These are phyloP conservation scores for Salix viminalis DNA, from an alignment of 345 rosid species.

Conservation along the genomic window DNA sequence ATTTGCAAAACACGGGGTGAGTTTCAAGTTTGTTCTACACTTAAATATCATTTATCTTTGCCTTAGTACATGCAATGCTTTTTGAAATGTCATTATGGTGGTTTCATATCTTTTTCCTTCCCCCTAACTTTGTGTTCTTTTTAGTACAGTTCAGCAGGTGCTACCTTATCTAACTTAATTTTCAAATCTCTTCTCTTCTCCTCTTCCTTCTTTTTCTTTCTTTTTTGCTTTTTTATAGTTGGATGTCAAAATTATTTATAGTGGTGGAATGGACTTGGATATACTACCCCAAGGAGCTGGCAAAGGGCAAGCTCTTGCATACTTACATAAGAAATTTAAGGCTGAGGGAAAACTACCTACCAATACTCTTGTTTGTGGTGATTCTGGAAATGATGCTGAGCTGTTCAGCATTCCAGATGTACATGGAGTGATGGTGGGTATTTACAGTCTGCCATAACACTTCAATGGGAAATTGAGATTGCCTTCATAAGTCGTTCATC, in stretches of 20 bases:
- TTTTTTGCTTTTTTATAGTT: conserved; percentile 37
- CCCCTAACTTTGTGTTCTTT: not conserved
- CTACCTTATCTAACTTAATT: not conserved
- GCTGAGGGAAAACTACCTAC: conserved; percentile 61
- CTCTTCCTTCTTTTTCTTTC: not conserved
- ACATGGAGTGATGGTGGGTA: conserved; percentile 83
- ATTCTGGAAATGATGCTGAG: conserved; percentile 98
- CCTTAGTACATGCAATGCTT: not conserved
- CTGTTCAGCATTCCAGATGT: conserved; percentile 87
- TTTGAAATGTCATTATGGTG: not conserved
- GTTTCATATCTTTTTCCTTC: not conserved
- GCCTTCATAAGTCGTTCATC: not conserved
- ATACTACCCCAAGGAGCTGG: conserved; percentile 95
- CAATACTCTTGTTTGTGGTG: conserved; percentile 95
- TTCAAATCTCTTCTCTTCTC: not conserved
- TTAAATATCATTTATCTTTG: not conserved
- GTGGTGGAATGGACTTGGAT: conserved; percentile 95
- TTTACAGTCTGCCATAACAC: not conserved
- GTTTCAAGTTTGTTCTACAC: not conserved
- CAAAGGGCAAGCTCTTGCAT: conserved; percentile 96
- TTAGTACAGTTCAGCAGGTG: not conserved
- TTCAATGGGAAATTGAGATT: not conserved
- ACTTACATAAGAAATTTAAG: conserved; percentile 69
- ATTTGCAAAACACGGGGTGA: conserved; percentile 64
- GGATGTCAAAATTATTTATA: conserved; percentile 88